Evolutionary conservation across 768 basidiomycete genomes (phyloP).

Genomic region (Leccinum sublutescens): DNA sequence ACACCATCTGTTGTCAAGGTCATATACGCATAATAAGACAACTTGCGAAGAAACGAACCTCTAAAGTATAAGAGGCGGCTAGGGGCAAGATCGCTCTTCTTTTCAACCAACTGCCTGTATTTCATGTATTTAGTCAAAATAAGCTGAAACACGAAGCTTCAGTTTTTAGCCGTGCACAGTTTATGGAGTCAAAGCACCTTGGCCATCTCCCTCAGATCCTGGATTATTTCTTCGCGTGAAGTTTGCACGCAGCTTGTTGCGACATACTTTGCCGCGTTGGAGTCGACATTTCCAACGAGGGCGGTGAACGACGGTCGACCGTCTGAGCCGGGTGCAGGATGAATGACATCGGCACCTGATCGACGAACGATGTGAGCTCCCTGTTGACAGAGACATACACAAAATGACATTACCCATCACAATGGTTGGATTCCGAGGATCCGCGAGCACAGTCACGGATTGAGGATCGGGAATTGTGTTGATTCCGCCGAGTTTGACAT

Average conservation of each 20-base stretch:
- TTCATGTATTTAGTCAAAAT: slow-evolving; percentile 55
- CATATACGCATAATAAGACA: not conserved
- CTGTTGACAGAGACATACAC: not conserved
- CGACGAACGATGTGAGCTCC: slow-evolving; percentile 3
- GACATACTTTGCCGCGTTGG: slow-evolving; percentile 68
- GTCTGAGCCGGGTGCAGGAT: slow-evolving; percentile 77
- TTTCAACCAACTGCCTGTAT: slow-evolving; percentile 57
- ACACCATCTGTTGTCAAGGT: slow-evolving; percentile 43
- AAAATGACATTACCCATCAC: slow-evolving; percentile 59
- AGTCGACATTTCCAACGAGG: slow-evolving; percentile 78
- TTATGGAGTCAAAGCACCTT: slow-evolving; percentile 36
- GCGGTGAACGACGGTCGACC: slow-evolving; percentile 80
- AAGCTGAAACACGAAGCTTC: slow-evolving; percentile 36
- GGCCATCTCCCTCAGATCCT: slow-evolving; percentile 65
- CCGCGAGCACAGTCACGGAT: slow-evolving; percentile 62
- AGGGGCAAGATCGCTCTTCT: slow-evolving; percentile 45
- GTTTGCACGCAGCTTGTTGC: slow-evolving; percentile 62
- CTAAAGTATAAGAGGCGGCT: slow-evolving; percentile 76
- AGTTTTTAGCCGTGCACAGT: slow-evolving; percentile 7
- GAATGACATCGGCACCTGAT: slow-evolving; percentile 77
- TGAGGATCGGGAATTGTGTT: slow-evolving; percentile 73
- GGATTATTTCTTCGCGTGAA: slow-evolving; percentile 75
- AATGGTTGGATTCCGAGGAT: slow-evolving; percentile 72
- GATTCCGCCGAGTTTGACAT: slow-evolving; percentile 83
- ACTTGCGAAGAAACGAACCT: slow-evolving; percentile 38